Conservation (phyloP, 495 filamentous ascomycete genomes). For the Penicillium herquei region DNA sequence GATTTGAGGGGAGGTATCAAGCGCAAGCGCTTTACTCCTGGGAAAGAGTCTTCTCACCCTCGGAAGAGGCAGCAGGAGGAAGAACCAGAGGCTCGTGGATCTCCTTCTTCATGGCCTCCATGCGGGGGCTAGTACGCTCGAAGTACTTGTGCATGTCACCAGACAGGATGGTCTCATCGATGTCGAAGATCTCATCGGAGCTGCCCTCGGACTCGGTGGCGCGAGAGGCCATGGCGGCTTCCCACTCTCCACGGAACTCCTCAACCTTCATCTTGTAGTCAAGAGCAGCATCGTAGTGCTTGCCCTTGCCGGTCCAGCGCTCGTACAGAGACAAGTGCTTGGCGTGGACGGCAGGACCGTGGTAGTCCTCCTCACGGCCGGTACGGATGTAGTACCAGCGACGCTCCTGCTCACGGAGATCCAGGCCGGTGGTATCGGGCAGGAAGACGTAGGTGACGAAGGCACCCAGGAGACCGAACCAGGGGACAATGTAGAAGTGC, state of each 20-base stretch:
- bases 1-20: no score
- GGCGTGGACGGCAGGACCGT: conserved; percentile 81
- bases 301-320: conserved; percentile 64
- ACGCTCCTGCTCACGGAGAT: conserved; percentile 90
- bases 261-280: conserved; percentile 76
- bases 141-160: conserved; percentile 45
- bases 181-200: conserved; percentile 21
- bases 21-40: conserved; percentile 8
- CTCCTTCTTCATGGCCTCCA: conserved; percentile 37
- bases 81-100: conserved; percentile 13
- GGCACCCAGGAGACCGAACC: conserved; percentile 83
- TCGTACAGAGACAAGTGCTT: conserved; percentile 74
- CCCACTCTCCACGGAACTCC: conserved; percentile 71
- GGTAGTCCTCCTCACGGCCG: conserved; percentile 73
- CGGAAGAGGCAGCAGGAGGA: conserved; percentile 12
- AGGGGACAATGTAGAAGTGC: conserved; percentile 84
- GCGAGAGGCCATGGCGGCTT: conserved; percentile 42
- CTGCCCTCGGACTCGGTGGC: conserved; percentile 41
- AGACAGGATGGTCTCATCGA: conserved; percentile 35
- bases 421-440: conserved; percentile 86
- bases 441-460: conserved; percentile 77
- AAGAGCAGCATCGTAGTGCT: conserved; percentile 72
- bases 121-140: conserved; percentile 45
- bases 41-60: conserved; percentile 15
- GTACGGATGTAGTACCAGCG: conserved; percentile 76